These are phyloP conservation scores for Blastomyces gilchristii DNA, from an alignment of 2,329 filamentous ascomycete species.

Conservation along the genomic window DNA sequence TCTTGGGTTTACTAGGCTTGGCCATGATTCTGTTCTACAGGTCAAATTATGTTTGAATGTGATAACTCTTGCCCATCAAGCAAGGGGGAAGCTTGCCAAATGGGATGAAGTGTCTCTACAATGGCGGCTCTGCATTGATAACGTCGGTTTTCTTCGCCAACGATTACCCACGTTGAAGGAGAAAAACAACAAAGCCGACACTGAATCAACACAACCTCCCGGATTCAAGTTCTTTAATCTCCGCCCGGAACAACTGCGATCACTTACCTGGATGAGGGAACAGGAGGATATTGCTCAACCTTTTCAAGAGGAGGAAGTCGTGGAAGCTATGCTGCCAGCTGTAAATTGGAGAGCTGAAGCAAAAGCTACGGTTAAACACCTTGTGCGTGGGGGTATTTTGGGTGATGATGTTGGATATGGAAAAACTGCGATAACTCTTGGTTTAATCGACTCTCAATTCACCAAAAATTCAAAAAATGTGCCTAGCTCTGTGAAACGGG, in stretches of 20 bases:
- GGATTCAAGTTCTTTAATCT: constrained; percentile 32
- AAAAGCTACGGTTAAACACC: constrained; percentile 25
- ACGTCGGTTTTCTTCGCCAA: constrained; percentile 26
- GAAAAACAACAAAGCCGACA: constrained; percentile 34
- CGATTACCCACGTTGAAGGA: constrained; percentile 34
- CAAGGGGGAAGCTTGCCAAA: constrained; percentile 21
- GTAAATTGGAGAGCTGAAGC: constrained; percentile 51
- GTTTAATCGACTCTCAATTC: constrained; percentile 43
- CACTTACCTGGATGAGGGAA: constrained; percentile 49
- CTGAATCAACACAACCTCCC: constrained; percentile 24
- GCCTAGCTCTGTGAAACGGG: constrained; percentile 13
- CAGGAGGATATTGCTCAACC: constrained; percentile 39
- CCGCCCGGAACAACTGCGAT: constrained; percentile 44
- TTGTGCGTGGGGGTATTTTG: constrained; percentile 49
- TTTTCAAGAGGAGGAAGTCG: constrained; percentile 46
- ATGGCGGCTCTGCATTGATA: constrained; percentile 42
- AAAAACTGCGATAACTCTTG: constrained; percentile 53
- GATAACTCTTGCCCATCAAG: constrained; percentile 29
- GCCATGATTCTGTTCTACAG: constrained; percentile 23
- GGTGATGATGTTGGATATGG: constrained; percentile 58
- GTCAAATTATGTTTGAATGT: constrained; percentile 34
- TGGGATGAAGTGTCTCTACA: constrained; percentile 20
- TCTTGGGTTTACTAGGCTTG: constrained; percentile 28
- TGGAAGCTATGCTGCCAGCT: constrained; percentile 43
- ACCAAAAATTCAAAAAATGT: constrained; percentile 16